Percentiles rank a stretch among this genome's conserved stretches.
Conservation (phyloP, 2,329 filamentous ascomycete species). For the Penicillium digitatum region DNA sequence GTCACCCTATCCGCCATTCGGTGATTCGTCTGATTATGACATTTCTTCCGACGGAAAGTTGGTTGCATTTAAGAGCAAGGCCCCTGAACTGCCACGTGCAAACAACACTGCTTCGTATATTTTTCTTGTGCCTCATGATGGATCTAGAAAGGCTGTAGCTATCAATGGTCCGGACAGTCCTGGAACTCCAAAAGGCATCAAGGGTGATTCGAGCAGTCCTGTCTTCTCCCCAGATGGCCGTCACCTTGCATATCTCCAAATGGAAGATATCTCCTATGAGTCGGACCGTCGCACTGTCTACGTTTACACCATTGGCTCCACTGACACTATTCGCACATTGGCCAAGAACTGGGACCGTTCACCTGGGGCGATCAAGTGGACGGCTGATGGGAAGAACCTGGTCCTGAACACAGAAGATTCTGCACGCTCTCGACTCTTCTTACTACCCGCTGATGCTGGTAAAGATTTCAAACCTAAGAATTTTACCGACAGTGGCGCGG, state of each 20-base stretch:
- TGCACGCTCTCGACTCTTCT: slow-evolving; percentile 50
- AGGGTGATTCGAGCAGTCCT: slow-evolving; percentile 60
- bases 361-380: slow-evolving; percentile 50
- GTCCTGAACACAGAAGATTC: slow-evolving; percentile 71
- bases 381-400: slow-evolving; percentile 55
- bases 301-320: slow-evolving; percentile 35
- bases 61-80: slow-evolving; percentile 44
- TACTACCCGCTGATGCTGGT: slow-evolving; percentile 32
- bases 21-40: slow-evolving; percentile 76
- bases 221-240: slow-evolving; percentile 70
- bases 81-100: slow-evolving; percentile 39
- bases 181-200: slow-evolving; percentile 49
- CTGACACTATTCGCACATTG: slow-evolving; percentile 37
- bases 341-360: slow-evolving; percentile 51
- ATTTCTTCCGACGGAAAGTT: slow-evolving; percentile 43
- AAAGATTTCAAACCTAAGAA: slow-evolving; percentile 34
- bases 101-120: slow-evolving; percentile 78
- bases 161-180: slow-evolving; percentile 42
- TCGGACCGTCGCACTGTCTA: slow-evolving; percentile 62
- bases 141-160: slow-evolving; percentile 51
- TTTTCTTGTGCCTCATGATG: slow-evolving; percentile 65
- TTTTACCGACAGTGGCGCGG: slow-evolving; percentile 36
- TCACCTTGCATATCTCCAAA: slow-evolving; percentile 71
- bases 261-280: slow-evolving; percentile 74
- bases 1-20: slow-evolving; percentile 59